phyloP scores from a whole-genome alignment of 1,284 basidiomycete species.

The Tilletia horrida region DNA sequence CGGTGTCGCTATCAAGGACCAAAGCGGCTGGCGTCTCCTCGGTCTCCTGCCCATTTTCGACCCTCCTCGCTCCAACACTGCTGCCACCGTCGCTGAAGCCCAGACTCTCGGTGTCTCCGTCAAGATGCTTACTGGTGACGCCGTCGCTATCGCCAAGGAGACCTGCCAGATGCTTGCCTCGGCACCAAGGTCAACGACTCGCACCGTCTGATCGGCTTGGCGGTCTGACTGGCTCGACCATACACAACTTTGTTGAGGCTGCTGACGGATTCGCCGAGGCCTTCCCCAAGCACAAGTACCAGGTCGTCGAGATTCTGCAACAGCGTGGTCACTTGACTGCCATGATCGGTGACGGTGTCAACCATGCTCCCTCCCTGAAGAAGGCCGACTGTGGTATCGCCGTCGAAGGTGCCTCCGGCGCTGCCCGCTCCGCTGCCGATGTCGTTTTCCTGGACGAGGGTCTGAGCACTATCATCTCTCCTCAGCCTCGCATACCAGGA shows the following conservation, averaged over 20 bases:
- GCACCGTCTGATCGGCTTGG: conserved; percentile 61
- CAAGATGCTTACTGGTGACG: conserved; percentile 65
- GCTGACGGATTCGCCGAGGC: conserved; percentile 64
- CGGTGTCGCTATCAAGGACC: conserved; percentile 61
- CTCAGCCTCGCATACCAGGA: not conserved
- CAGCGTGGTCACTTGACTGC: conserved; percentile 62
- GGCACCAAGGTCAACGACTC: conserved; percentile 63
- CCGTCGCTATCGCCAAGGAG: conserved; percentile 63
- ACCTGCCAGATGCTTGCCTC: conserved; percentile 60
- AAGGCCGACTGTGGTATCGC: conserved; percentile 60
- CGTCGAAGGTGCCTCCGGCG: conserved; percentile 60
- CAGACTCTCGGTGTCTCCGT: conserved; percentile 61
- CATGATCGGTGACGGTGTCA: conserved; percentile 59
- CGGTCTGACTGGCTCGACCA: conserved; percentile 61
- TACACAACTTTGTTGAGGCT: conserved; percentile 61
- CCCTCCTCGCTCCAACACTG: conserved; percentile 62
- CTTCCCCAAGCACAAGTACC: conserved; percentile 62
- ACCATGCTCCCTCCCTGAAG: conserved; percentile 60
- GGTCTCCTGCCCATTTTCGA: conserved; percentile 60
- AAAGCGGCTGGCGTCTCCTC: conserved; percentile 59
- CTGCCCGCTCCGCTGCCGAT: conserved; percentile 60
- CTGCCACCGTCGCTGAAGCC: conserved; percentile 61
- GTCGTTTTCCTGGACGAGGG: conserved; percentile 62
- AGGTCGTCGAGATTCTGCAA: conserved; percentile 62
- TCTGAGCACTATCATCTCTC: conserved; percentile 58